phyloP scores from a whole-genome alignment of 2,329 filamentous ascomycete genomes.

The Pseudocercospora macadamiae region DNA sequence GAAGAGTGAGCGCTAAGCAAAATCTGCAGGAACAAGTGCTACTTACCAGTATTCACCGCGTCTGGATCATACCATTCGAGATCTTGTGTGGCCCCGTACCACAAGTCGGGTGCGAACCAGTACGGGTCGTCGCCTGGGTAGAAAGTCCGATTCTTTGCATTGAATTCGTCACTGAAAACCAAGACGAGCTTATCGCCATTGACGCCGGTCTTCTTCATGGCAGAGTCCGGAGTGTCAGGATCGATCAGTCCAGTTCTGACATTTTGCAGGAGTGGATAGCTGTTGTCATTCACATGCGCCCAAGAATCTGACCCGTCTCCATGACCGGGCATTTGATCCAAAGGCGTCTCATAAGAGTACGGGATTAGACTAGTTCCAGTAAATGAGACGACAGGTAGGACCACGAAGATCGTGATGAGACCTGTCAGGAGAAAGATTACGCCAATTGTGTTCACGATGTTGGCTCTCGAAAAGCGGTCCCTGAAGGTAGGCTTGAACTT shows the following conservation, averaged over 20 bases:
- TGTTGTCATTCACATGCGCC: conserved; percentile 53
- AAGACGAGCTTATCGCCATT: conserved; percentile 51
- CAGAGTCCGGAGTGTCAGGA: conserved; percentile 53
- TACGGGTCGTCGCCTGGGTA: conserved; percentile 62
- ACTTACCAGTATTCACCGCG: conserved; percentile 51
- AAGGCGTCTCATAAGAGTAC: conserved; percentile 44
- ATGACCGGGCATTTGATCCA: conserved; percentile 43
- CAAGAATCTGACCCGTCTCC: conserved; percentile 39
- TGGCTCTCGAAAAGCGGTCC: conserved; percentile 51
- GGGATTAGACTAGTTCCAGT: conserved; percentile 45
- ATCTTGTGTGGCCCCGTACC: conserved; percentile 58
- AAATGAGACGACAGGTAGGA: conserved; percentile 54
- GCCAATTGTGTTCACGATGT: conserved; percentile 48
- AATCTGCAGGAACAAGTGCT: neutral
- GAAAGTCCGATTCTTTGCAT: conserved; percentile 56
- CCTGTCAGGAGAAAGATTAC: conserved; percentile 52
- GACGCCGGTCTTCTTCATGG: conserved; percentile 50
- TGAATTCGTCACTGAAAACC: conserved; percentile 63
- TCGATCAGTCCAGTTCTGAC: conserved; percentile 55
- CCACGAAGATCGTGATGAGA: conserved; percentile 54
- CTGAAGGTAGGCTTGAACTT: conserved; percentile 46
- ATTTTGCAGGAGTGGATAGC: conserved; percentile 53
- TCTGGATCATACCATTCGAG: conserved; percentile 58
- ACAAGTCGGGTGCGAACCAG: conserved; percentile 56
- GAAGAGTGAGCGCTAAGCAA: conserved; percentile 1